Evolutionary conservation across 2,329 filamentous ascomycete species (phyloP).

Genomic region (Diaporthe humulicola): DNA sequence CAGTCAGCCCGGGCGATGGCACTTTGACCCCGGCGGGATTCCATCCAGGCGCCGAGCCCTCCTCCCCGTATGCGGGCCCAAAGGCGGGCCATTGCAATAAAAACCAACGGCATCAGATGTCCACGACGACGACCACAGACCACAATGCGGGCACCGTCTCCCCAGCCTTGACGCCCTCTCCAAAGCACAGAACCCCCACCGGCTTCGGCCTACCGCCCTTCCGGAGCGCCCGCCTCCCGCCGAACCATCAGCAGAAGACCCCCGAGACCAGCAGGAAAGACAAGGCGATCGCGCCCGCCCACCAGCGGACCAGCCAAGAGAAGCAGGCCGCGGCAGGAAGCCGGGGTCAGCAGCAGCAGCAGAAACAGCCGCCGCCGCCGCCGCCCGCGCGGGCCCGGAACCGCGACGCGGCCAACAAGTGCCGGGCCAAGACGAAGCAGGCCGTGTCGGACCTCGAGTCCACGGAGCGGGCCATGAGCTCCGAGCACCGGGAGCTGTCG

Average conservation of each 20-base stretch:
- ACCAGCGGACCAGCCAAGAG: background rate
- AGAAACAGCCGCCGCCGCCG: too few species aligned
- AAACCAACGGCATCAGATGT: background rate
- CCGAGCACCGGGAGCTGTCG: slow-evolving; percentile 41
- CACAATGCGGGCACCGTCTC: background rate
- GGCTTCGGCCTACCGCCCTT: background rate
- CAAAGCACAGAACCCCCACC: too few species aligned
- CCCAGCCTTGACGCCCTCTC: background rate
- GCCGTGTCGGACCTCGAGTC: slow-evolving; percentile 45
- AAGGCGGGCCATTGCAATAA: background rate
- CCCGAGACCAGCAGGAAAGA: background rate
- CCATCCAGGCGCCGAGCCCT: too few species aligned
- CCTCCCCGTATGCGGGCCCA: background rate
- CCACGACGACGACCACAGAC: background rate
- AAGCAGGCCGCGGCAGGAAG: background rate
- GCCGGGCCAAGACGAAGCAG: slow-evolving; percentile 48
- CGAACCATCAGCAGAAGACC: background rate
- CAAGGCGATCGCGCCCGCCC: background rate
- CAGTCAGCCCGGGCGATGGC: background rate
- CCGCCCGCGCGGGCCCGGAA: too few species aligned
- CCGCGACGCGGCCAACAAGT: slow-evolving; percentile 48
- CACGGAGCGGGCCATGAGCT: slow-evolving; percentile 40
- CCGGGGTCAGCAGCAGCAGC: background rate
- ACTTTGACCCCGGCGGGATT: background rate
- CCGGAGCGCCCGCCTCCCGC: background rate